phyloP scores from a whole-genome alignment of 805 yeast species.

The Blastobotrys peoriensis region DNA sequence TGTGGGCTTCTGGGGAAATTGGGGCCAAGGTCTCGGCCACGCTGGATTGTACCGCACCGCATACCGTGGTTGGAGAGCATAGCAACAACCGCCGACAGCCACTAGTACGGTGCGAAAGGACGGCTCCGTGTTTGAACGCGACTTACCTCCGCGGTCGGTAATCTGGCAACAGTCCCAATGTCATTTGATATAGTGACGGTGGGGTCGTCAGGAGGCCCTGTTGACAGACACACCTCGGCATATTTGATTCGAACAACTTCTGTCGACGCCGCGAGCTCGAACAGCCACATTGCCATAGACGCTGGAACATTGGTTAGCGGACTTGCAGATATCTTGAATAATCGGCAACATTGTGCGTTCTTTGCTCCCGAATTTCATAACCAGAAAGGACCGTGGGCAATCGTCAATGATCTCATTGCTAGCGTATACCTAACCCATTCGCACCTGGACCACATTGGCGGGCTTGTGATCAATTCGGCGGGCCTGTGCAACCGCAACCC shows the following conservation, averaged over 20 bases:
- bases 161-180: neutral
- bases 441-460: conserved; percentile 75
- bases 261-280: conserved; percentile 36
- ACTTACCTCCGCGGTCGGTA: too few relatives aligned
- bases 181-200: conserved; percentile 24
- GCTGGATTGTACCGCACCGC: too few relatives aligned
- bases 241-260: conserved; percentile 54
- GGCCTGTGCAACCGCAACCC: conserved; percentile 32
- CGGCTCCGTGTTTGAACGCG: too few relatives aligned
- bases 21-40: too few relatives aligned
- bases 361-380: neutral
- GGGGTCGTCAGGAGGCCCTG: conserved; percentile 85
- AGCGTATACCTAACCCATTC: conserved; percentile 59
- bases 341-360: neutral
- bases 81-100: too few relatives aligned
- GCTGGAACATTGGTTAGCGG: conserved; percentile 71
- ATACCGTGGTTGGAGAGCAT: too few relatives aligned
- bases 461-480: conserved; percentile 68
- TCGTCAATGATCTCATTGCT: conserved; percentile 22
- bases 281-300: conserved; percentile 55
- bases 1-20: too few relatives aligned
- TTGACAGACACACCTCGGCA: conserved; percentile 64
- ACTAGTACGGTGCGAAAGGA: too few relatives aligned
- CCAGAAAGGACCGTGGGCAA: conserved; percentile 20
- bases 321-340: conserved; percentile 38